These are phyloP conservation scores for Echites panduratus DNA, from an alignment of 257 asterid genomes.

Conservation along the genomic window DNA sequence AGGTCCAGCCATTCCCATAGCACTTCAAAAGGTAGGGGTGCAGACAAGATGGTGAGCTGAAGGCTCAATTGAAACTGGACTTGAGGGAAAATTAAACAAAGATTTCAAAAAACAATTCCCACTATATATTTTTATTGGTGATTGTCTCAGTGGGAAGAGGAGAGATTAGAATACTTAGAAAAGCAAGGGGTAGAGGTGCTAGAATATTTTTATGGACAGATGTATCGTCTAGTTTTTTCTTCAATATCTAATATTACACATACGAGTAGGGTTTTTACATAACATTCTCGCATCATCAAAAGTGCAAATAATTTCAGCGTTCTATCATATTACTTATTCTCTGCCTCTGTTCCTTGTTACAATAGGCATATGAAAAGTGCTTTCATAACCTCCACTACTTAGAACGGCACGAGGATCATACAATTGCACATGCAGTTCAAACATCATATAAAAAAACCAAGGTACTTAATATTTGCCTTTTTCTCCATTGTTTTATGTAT, in stretches of 20 bases:
- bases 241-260: neutral
- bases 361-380: conserved; percentile 88
- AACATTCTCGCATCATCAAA: neutral
- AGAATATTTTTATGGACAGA: neutral
- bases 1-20: conserved; percentile 70
- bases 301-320: neutral
- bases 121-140: neutral
- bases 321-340: conserved; percentile 5
- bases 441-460: conserved; percentile 80
- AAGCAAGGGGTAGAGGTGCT: neutral
- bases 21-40: conserved; percentile 73
- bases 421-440: conserved; percentile 93
- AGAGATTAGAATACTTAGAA: neutral
- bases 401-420: conserved; percentile 87
- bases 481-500: neutral
- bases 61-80: neutral
- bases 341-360: conserved; percentile 15
- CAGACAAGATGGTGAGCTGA: neutral
- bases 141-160: neutral
- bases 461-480: conserved; percentile 33
- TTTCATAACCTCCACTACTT: conserved; percentile 89
- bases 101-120: neutral
- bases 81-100: neutral
- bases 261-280: neutral
- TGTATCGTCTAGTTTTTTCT: neutral